These are phyloP conservation scores for Diaporthe humulicola DNA, from an alignment of 2,329 filamentous ascomycete species.

Conservation along the genomic window DNA sequence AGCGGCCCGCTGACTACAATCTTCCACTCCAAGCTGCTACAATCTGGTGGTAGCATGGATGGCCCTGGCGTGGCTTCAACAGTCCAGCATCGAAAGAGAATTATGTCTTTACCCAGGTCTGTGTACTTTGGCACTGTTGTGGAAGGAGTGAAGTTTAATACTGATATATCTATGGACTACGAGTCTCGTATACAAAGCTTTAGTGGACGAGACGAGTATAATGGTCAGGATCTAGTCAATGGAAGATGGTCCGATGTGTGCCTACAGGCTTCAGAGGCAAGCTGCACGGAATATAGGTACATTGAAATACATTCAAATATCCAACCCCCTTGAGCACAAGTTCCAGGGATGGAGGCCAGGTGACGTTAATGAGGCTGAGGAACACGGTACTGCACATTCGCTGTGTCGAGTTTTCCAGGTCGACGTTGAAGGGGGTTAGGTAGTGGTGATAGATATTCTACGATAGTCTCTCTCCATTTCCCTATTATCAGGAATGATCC, in stretches of 20 bases:
- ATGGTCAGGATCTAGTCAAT: no score
- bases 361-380: not conserved
- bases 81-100: no score
- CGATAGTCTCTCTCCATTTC: not conserved
- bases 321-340: not conserved
- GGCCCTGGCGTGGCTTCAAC: no score
- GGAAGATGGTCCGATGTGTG: not conserved
- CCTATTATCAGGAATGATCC: no score
- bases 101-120: not conserved
- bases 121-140: not conserved
- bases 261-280: not conserved
- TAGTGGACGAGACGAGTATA: not conserved
- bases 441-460: not conserved
- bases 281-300: not conserved
- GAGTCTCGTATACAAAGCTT: no score
- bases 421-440: not conserved
- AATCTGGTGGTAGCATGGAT: not conserved
- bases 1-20: no score
- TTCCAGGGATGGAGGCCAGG: not conserved
- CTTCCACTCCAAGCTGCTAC: not conserved
- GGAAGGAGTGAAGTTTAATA: not conserved
- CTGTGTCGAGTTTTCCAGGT: not conserved
- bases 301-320: not conserved
- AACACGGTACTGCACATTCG: no score
- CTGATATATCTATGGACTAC: not conserved